Base-by-base conservation (phyloP, 352 stramenopile species). In the Phytophthora syringae region DNA sequence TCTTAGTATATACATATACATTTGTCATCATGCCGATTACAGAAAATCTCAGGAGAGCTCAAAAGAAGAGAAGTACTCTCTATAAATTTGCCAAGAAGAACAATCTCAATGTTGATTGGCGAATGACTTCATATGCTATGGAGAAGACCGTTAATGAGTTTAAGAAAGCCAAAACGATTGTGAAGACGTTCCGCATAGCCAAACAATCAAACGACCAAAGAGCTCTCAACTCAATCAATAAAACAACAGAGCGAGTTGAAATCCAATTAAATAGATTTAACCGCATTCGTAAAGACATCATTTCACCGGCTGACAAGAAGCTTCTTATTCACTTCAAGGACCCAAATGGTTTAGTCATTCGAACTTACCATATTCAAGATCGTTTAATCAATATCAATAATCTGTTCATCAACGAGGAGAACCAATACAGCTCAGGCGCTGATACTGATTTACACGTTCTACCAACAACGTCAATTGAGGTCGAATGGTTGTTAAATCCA, bases 401-500 rank as follows among this genome's bases (percentile, higher is more conserved):
- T 55, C 52, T 72, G 43, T 72, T 62, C 52, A 59, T 72, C 24
- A 37, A 52, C 61, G 32, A 62, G 54, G 56, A 72, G 52, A 67
- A 72, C 59, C 56, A 72, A 55, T 72, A 72, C 39, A 58, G 37
- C 18, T 67, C 55, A 16, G 64, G 64, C 13, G 64, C 64, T 48
- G 64, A 72, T 48, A 34, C 61, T 52, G 63, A 72, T 47, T 50
- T 72, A 39, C 15, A 62, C 32, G 43, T 72, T 58, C 25, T 72
- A 22, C 49, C 56, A 45, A 37, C 49, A 40, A 40, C 50, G 18
- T 60, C 22, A 37, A 27, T 72, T 63, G 51, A 53, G 43, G 49
- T 55, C 48, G 56, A 72, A 63, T 72, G 64, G 64, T 47, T 72
- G 37, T 20, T 37, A 18, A 67, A 67, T 53, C 64, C 64, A 27